Percentiles rank a stretch among this genome's conserved stretches.
Evolutionary conservation across 768 basidiomycete genomes (phyloP).

Genomic region (Lactarius sanguifluus): DNA sequence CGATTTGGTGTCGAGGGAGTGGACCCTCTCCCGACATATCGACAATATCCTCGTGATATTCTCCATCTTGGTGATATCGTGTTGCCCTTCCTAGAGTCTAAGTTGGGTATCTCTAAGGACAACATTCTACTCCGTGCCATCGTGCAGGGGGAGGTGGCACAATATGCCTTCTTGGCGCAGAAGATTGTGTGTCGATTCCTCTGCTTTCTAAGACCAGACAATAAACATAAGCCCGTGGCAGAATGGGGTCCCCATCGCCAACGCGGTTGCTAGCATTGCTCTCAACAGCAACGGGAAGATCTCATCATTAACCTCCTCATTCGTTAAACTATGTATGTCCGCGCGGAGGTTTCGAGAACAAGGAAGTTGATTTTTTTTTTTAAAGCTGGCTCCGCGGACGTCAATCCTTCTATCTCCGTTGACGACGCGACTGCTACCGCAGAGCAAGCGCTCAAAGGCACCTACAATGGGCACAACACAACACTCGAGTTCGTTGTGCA

Average conservation of each 20-base stretch:
- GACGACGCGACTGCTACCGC: slow-evolving; percentile 40
- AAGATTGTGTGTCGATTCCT: slow-evolving; percentile 29
- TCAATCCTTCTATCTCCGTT: slow-evolving; percentile 40
- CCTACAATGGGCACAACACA: slow-evolving; percentile 42
- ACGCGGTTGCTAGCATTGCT: slow-evolving; percentile 48
- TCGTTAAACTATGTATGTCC: slow-evolving; percentile 43
- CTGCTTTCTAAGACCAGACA: neutral
- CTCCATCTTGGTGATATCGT: slow-evolving; percentile 30
- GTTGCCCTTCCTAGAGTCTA: slow-evolving; percentile 31
- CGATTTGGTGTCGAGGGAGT: slow-evolving; percentile 32
- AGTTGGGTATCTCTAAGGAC: slow-evolving; percentile 27
- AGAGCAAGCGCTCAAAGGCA: slow-evolving; percentile 41
- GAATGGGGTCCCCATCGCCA: slow-evolving; percentile 40
- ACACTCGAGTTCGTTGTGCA: slow-evolving; percentile 44
- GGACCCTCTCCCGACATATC: slow-evolving; percentile 31
- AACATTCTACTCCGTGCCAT: slow-evolving; percentile 27
- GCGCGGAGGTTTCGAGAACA: neutral
- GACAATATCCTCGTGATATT: slow-evolving; percentile 22
- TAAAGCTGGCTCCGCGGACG: slow-evolving; percentile 31
- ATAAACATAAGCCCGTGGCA: slow-evolving; percentile 4
- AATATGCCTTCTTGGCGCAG: slow-evolving; percentile 32
- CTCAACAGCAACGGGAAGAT: slow-evolving; percentile 45
- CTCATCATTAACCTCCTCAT: slow-evolving; percentile 47
- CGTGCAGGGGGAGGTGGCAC: slow-evolving; percentile 24
- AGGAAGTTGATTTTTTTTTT: neutral